Evolutionary conservation across 139 green algal species (phyloP).

Genomic region (Volvox reticuliferus): DNA sequence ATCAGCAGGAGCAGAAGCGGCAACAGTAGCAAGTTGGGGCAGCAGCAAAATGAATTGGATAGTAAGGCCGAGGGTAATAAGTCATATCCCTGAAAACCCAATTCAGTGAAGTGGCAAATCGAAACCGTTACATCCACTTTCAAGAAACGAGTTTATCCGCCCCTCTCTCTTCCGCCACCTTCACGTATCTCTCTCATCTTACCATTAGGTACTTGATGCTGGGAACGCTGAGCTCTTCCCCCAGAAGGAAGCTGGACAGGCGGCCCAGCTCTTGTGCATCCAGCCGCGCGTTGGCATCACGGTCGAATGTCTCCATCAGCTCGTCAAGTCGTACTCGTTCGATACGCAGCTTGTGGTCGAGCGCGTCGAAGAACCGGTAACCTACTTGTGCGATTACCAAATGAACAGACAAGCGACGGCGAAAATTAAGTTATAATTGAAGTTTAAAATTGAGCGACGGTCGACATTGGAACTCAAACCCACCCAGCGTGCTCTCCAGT

Average conservation of each 20-base stretch:
- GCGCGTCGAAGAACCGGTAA: constrained; percentile 52
- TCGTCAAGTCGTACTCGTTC: constrained; percentile 48
- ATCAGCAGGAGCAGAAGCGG: no score
- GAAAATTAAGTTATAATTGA: no score
- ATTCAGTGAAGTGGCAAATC: no score
- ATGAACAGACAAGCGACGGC: no score
- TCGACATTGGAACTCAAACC: background rate
- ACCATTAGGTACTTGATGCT: constrained; percentile 44
- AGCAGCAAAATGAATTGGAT: no score
- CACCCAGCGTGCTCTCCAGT: constrained; percentile 45
- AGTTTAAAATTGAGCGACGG: no score
- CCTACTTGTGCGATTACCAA: background rate
- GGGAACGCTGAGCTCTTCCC: background rate
- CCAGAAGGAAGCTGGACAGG: constrained; percentile 38
- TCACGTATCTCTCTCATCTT: background rate
- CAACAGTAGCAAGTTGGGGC: no score
- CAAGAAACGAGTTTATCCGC: no score
- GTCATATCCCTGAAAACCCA: no score
- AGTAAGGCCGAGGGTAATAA: no score
- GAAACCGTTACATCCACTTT: no score
- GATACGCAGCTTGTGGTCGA: constrained; percentile 56
- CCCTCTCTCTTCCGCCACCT: background rate
- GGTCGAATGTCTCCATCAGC: constrained; percentile 50
- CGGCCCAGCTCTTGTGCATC: constrained; percentile 44
- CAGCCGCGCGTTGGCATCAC: constrained; percentile 39